Evolutionary conservation across 106 monocot genomes (phyloP), one percentile per base, ranked within the genome.

Genomic region (Phalaenopsis equestris): DNA sequence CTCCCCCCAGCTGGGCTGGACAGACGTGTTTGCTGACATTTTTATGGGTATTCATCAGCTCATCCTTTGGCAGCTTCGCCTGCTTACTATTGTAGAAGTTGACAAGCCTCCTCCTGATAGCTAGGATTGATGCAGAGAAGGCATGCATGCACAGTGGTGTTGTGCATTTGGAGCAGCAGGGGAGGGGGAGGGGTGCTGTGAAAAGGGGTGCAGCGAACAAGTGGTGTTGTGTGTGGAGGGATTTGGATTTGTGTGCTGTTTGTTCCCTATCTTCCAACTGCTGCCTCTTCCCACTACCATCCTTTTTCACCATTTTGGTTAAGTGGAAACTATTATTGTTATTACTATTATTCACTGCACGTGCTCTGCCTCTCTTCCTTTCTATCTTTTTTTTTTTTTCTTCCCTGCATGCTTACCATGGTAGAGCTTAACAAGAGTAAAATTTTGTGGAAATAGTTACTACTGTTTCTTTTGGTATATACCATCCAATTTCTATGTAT

Each of bases 181-280:
- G 30, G 52, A 52, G 52, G 52, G 14, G 11, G 52, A 52, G 12
- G 52, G 14, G 14, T 52, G 52, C 52, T 52, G 52, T 52, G 12
- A 52, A 52, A 52, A 52, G 52, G 52, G 52, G 37, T 37, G 70
- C 39, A 39, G 14, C 3, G 70, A 70, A 70, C 70, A 70, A 70
- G 70, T 38, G 70, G 70, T 70, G 38, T 70, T 70, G 1, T 9
- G 38, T 70, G 37, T 30, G 70, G 38, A 37, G 39, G 1, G 70
- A 30, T 70, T 74, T 6, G 74, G 5, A 19, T 43, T 30, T 70
- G 70, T 70, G 38, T 39, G 70, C 38, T 21, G 70, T 70, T 37
- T 70, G 70, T 74, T 43, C 43, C 74, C 74, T 42, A 42, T 74
- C 74, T 74, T 43, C 74, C 74, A 74, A 74, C 74, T 74, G 74